Conservation (phyloP, 2,329 filamentous ascomycete species). For the Pestalotiopsis sp. region DNA sequence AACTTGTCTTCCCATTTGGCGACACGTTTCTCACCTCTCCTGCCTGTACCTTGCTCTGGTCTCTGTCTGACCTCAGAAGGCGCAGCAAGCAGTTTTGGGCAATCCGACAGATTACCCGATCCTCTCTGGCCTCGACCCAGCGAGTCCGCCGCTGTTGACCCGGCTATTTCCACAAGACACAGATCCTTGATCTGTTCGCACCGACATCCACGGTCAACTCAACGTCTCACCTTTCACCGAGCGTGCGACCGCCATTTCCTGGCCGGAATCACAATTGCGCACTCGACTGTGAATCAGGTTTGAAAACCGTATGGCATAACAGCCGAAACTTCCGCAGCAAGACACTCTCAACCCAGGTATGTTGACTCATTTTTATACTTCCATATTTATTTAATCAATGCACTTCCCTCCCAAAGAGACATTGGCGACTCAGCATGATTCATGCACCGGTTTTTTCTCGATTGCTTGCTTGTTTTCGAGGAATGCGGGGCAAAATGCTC, state of each 20-base stretch:
- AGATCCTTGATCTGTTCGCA: neutral
- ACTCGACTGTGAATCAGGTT: neutral
- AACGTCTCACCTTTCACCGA: neutral
- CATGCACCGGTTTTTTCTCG: neutral
- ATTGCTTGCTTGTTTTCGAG: slow-evolving; percentile 16
- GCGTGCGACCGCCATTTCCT: neutral
- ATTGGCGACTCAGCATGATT: neutral
- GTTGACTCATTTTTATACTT: neutral
- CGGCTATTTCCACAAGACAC: neutral
- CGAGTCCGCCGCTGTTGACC: neutral
- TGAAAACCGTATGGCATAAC: neutral
- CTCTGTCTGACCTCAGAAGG: slow-evolving; percentile 8
- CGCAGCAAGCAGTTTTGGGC: neutral
- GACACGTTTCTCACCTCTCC: neutral
- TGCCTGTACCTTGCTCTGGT: neutral
- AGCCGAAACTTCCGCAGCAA: neutral
- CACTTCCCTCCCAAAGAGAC: neutral
- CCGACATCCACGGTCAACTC: neutral
- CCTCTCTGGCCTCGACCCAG: neutral
- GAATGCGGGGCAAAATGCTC: slow-evolving; percentile 29
- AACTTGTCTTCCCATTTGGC: neutral
- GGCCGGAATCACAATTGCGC: neutral
- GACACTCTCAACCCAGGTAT: neutral
- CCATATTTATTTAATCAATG: neutral
- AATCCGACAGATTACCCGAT: neutral